These are phyloP conservation scores for Solanum lycopersicoides DNA, from an alignment of 257 asterid genomes.

Conservation along the genomic window DNA sequence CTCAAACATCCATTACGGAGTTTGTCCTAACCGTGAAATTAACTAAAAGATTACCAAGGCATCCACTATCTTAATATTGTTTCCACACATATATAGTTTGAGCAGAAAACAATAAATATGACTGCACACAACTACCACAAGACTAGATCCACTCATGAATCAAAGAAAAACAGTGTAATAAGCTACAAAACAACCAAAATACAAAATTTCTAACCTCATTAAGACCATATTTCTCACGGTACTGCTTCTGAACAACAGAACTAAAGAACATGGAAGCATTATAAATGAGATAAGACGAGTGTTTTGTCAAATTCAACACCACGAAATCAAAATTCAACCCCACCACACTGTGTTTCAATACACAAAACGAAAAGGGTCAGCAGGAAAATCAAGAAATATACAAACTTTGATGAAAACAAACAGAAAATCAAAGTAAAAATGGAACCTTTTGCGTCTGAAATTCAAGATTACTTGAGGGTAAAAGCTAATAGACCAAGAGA, in stretches of 20 bases:
- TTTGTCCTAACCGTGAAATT: not conserved
- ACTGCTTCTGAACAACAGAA: constrained; percentile 66
- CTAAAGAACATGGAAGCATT: constrained; percentile 87
- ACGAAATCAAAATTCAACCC: constrained; percentile 90
- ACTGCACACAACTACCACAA: not conserved
- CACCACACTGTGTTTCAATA: constrained; percentile 51
- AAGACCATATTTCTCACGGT: constrained; percentile 56
- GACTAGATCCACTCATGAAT: not conserved
- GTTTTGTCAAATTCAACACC: constrained; percentile 77
- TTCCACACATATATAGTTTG: not conserved
- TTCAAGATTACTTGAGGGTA: constrained; percentile 81
- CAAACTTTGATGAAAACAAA: not conserved
- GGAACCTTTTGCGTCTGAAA: constrained; percentile 73
- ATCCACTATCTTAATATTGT: not conserved
- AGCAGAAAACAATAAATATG: not conserved
- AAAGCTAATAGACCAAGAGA: constrained; percentile 88
- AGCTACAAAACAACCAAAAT: not conserved
- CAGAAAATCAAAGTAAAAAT: not conserved
- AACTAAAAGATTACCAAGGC: not conserved
- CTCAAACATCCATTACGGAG: not conserved
- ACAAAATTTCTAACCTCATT: constrained; percentile 50
- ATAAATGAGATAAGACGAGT: constrained; percentile 84
- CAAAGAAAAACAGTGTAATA: not conserved
- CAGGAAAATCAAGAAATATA: not conserved
- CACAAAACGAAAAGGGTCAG: not conserved